Percentiles rank a stretch among this genome's conserved stretches.
Evolutionary conservation across 73 alveolate species (phyloP).

Genomic region (Paramecium pentaurelia): DNA sequence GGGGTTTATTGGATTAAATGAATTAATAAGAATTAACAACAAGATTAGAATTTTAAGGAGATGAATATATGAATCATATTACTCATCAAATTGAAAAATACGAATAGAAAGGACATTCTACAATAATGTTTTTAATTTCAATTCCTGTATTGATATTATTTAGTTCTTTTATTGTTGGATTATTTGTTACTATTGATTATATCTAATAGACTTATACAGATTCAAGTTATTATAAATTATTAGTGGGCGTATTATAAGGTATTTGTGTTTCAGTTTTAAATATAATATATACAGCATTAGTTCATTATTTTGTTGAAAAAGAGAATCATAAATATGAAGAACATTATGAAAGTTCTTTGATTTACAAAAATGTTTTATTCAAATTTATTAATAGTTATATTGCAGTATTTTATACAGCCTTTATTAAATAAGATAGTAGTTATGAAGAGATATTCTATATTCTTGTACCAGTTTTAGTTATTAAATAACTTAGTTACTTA

Average conservation of each 20-base stretch:
- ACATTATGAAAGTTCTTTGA: constrained; percentile 49
- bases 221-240: neutral
- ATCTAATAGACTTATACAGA: neutral
- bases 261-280: constrained; percentile 41
- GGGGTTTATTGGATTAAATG: constrained; percentile 60
- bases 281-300: constrained; percentile 26
- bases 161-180: constrained; percentile 24
- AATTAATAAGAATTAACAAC: constrained; percentile 11
- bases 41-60: constrained; percentile 50
- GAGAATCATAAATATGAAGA: constrained; percentile 56
- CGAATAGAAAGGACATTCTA: neutral
- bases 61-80: constrained; percentile 44
- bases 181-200: constrained; percentile 47
- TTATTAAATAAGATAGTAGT: neutral
- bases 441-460: constrained; percentile 37
- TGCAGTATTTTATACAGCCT: constrained; percentile 56
- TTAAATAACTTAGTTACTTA: constrained; percentile 38
- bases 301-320: constrained; percentile 21
- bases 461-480: constrained; percentile 49
- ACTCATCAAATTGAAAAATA: constrained; percentile 36
- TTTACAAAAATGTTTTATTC: constrained; percentile 49
- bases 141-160: constrained; percentile 36
- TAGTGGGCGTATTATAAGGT: constrained; percentile 50
- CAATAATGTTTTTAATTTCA: constrained; percentile 25
- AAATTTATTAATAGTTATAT: constrained; percentile 46